Evolutionary conservation across 306 rosid species (phyloP), one percentile per base, ranked within the genome.

Genomic region (Glycine latifolia): DNA sequence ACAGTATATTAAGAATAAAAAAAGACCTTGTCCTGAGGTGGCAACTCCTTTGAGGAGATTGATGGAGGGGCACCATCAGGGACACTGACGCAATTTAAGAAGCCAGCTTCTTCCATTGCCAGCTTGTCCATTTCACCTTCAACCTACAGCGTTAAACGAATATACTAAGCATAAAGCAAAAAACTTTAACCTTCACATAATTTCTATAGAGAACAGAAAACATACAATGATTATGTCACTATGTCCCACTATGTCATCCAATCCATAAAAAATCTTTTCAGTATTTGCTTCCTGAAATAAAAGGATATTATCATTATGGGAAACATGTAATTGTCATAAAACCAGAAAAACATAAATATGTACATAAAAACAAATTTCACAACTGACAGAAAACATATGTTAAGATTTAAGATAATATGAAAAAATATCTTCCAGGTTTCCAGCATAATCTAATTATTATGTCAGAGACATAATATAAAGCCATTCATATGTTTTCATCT

Each of bases 71-170:
- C 99, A 81, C 99, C 99, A 81, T 95, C 96, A 59, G 99, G 99
- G 78, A 95, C 99, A 87, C 98, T 95, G 55, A 93, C 92, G 26
- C 99, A 95, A 80, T 95, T 95, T 68, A 76, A 83, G 82, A 88
- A 87, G 66, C 99, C 99, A 84, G 99, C 98, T 88, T 95, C 99
- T 91, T 94, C 99, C 96, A 93, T 84, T 53, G 99, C 94, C 85
- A 95, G 97, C 89, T 95, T 93, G 89, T 95, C 98, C 83, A 95
- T 90, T 81, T 95, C 98, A 35, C 99, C 99, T 91, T 95, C 99
- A 76, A 95, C 99, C 99, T 95, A 89, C 52, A 80, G 76, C 58
- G 74, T 46, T 16, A 3, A 85, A 65, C 73, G 8, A 58, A 81
- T 48, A 83, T 35, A 81, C 43, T 61, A 60, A 82, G 35, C 55